These are phyloP conservation scores for Phaeodactylum tricornutum DNA, from an alignment of 108 stramenopile species.

Conservation along the genomic window DNA sequence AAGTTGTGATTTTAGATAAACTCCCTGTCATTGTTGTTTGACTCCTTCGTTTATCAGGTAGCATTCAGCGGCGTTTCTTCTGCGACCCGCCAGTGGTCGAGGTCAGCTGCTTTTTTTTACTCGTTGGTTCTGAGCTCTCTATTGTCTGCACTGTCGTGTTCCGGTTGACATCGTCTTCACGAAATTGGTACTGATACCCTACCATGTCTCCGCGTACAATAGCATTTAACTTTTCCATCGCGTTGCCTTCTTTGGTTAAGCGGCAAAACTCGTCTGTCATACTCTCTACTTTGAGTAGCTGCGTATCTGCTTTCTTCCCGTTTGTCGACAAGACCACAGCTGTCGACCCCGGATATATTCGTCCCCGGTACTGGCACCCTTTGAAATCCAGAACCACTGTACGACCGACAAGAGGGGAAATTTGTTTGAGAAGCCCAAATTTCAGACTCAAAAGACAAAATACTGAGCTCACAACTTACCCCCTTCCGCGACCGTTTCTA, in stretches of 20 bases:
- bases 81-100: too few species aligned
- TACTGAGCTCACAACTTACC: constrained; percentile 1
- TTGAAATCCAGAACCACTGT: constrained; percentile 63
- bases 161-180: constrained; percentile 4
- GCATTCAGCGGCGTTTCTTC: too few species aligned
- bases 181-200: not conserved
- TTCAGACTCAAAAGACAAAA: not conserved
- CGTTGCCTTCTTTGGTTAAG: constrained; percentile 37
- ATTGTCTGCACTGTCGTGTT: too few species aligned
- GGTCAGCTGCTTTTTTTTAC: too few species aligned
- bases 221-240: constrained; percentile 62
- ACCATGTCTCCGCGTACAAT: constrained; percentile 30
- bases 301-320: constrained; percentile 19
- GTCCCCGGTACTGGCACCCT: constrained; percentile 65
- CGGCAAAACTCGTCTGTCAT: constrained; percentile 73
- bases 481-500: constrained; percentile 42
- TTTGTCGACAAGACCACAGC: constrained; percentile 38
- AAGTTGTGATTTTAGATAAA: too few species aligned
- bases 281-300: constrained; percentile 41
- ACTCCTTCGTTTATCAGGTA: too few species aligned
- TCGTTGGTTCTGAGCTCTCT: too few species aligned
- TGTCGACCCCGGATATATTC: constrained; percentile 63
- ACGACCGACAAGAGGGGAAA: not conserved
- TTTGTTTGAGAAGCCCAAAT: not conserved
- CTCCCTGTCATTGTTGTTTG: too few species aligned